Evolutionary conservation across 2,329 filamentous ascomycete species (phyloP).

Genomic region (Lachnellula hyalina): DNA sequence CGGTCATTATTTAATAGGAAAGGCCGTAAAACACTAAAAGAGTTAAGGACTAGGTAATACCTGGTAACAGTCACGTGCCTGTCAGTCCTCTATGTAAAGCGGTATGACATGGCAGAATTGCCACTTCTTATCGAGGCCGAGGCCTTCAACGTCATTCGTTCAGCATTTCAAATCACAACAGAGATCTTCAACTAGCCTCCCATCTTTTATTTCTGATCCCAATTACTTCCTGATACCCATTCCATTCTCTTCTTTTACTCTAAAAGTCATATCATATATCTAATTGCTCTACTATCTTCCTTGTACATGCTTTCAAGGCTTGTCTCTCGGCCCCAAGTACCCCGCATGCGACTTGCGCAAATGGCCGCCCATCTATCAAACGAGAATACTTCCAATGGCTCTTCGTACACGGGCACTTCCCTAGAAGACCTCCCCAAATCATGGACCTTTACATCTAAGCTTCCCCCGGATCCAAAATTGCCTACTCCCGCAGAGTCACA

Average conservation of each 20-base stretch:
- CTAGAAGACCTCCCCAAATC: conserved; percentile 57
- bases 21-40: neutral
- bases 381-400: conserved; percentile 14
- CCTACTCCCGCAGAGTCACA: conserved; percentile 80
- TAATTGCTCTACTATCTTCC: neutral
- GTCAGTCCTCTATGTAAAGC: neutral
- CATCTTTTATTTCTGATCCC: neutral
- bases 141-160: conserved; percentile 9
- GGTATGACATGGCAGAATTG: conserved; percentile 5
- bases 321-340: conserved; percentile 21
- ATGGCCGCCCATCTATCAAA: conserved; percentile 40
- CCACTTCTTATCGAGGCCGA: conserved; percentile 6
- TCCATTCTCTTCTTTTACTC: neutral
- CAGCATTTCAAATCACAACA: neutral
- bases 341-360: conserved; percentile 36
- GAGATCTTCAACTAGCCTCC: neutral
- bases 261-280: no score
- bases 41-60: neutral
- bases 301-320: conserved; percentile 28
- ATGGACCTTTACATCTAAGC: conserved; percentile 58
- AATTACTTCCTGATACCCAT: neutral
- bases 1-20: no score
- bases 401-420: conserved; percentile 21
- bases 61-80: neutral
- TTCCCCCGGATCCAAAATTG: conserved; percentile 73